Conservation (phyloP, 305 asterid species). For the Stenogyne calaminthoides region DNA sequence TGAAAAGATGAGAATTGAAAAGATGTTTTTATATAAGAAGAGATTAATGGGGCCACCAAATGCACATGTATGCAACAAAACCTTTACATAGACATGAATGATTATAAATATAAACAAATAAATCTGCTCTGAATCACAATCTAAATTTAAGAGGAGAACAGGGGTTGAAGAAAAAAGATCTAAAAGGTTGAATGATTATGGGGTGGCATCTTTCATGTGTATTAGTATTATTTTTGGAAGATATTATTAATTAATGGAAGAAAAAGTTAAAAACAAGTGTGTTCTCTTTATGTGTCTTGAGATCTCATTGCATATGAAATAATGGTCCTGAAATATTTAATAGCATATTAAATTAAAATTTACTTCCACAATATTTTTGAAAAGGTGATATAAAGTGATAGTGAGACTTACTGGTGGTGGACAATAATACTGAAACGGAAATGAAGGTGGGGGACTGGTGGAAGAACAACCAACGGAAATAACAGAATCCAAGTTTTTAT, state of each 20-base stretch:
- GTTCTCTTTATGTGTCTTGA: not conserved
- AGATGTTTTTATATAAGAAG: conserved; percentile 9
- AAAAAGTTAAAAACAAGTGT: not conserved
- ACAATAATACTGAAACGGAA: not conserved
- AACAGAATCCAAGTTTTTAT: not conserved
- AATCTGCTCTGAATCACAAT: conserved; percentile 35
- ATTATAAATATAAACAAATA: not conserved
- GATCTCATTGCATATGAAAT: not conserved
- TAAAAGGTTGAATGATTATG: conserved; percentile 39
- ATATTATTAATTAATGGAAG: conserved; percentile 8
- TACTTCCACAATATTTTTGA: not conserved
- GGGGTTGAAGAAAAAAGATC: conserved; percentile 22
- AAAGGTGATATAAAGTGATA: not conserved
- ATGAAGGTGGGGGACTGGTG: conserved; percentile 27
- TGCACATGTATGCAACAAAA: conserved; percentile 58
- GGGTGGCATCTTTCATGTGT: not conserved
- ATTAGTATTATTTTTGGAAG: not conserved
- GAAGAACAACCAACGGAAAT: conserved; percentile 32
- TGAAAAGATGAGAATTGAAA: conserved; percentile 26
- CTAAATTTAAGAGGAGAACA: conserved; percentile 16
- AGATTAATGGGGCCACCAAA: conserved; percentile 40
- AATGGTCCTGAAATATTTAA: not conserved
- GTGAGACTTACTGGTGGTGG: not conserved
- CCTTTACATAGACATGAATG: conserved; percentile 27
- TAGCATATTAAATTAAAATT: not conserved